Evolutionary conservation across 202 grass and related monocot genomes (phyloP).

Genomic region (Musa balbisiana): DNA sequence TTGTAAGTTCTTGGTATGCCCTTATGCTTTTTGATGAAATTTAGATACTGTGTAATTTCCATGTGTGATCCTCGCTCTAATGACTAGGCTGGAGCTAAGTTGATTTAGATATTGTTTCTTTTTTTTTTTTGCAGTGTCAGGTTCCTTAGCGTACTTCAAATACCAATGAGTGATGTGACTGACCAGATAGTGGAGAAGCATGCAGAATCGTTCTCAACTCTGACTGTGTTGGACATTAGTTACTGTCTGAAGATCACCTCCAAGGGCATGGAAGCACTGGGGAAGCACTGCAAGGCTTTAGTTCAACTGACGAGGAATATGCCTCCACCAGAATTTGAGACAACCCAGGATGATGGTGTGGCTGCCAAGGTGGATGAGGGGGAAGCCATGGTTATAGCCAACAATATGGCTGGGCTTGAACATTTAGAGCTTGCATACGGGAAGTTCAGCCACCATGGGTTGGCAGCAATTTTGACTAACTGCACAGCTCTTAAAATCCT

Average conservation of each 20-base stretch:
- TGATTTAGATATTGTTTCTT: too few species aligned
- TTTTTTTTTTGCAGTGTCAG: slow-evolving; percentile 27
- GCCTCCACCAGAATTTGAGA: slow-evolving; percentile 27
- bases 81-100: too few species aligned
- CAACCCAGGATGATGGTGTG: slow-evolving; percentile 9
- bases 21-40: too few species aligned
- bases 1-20: too few species aligned
- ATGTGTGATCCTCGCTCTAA: too few species aligned
- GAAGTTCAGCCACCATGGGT: slow-evolving; percentile 32
- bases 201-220: slow-evolving; percentile 23
- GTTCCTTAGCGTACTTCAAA: slow-evolving; percentile 41
- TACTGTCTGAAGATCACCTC: slow-evolving; percentile 39
- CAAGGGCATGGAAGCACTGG: slow-evolving; percentile 38
- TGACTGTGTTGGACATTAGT: slow-evolving; percentile 45
- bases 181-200: slow-evolving; percentile 33
- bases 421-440: slow-evolving; percentile 52
- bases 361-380: slow-evolving; percentile 26
- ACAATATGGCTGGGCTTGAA: slow-evolving; percentile 35
- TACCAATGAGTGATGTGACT: slow-evolving; percentile 48
- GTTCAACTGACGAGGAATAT: slow-evolving; percentile 46
- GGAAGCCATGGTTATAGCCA: slow-evolving; percentile 32
- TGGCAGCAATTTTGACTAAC: slow-evolving; percentile 36
- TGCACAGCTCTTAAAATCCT: slow-evolving; percentile 27
- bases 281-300: slow-evolving; percentile 37
- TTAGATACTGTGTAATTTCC: too few species aligned